Conservation (phyloP, 2,329 filamentous ascomycete genomes). For the Ceratocystis huliohia region DNA sequence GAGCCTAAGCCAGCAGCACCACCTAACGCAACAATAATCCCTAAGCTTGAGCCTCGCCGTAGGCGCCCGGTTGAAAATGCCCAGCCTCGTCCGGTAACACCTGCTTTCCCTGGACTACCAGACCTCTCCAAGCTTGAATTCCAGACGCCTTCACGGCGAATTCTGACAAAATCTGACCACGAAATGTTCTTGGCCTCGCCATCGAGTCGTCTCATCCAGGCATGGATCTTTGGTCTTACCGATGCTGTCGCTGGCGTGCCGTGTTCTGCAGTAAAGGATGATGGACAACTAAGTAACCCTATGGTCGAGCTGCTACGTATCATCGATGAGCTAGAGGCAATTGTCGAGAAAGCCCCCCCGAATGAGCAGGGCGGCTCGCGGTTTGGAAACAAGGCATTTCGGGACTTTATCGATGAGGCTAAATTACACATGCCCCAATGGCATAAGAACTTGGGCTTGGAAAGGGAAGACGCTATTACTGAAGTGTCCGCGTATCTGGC, state of each 20-base stretch:
- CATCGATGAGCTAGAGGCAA: conserved; percentile 53
- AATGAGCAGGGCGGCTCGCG: conserved; percentile 77
- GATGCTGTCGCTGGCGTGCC: conserved; percentile 64
- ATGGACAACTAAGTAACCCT: conserved; percentile 43
- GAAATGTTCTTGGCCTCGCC: conserved; percentile 66
- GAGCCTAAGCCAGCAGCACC: conserved; percentile 24
- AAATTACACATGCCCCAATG: conserved; percentile 44
- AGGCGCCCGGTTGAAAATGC: conserved; percentile 40
- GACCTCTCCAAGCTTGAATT: conserved; percentile 49
- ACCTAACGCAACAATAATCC: conserved; percentile 42
- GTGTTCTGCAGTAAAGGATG: conserved; percentile 42
- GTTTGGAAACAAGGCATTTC: conserved; percentile 90
- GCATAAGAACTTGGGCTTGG: conserved; percentile 50
- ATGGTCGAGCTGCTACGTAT: conserved; percentile 55
- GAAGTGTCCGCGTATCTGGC: conserved; percentile 72
- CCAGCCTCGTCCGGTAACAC: conserved; percentile 60
- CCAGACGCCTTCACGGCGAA: conserved; percentile 58
- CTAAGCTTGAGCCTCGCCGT: conserved; percentile 54
- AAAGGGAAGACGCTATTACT: conserved; percentile 40
- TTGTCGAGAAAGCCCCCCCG: conserved; percentile 60
- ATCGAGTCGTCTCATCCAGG: conserved; percentile 61
- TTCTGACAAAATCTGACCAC: conserved; percentile 70
- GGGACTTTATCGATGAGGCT: conserved; percentile 61
- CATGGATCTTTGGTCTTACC: conserved; percentile 77
- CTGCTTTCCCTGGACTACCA: conserved; percentile 51